phyloP scores from a whole-genome alignment of 192 early-diverging fungal genomes.

The Coemansia sp. region DNA sequence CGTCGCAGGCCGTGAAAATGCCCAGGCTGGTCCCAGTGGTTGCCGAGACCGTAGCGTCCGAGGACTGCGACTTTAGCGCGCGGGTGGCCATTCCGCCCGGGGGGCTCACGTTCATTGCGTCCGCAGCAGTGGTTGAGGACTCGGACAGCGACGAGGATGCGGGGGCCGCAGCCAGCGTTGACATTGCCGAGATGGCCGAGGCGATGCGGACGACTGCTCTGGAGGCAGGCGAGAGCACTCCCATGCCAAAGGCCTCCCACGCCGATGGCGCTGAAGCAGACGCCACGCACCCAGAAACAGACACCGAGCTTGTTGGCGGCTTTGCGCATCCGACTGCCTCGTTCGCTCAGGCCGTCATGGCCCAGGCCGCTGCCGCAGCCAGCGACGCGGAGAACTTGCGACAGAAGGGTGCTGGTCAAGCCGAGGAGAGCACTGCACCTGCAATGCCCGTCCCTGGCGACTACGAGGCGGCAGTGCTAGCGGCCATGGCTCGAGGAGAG shows the following conservation, averaged over 20 bases:
- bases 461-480: not conserved
- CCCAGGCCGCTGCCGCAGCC: not conserved
- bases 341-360: not conserved
- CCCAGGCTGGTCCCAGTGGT: slow-evolving; percentile 11
- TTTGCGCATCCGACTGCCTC: slow-evolving; percentile 14
- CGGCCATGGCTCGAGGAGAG: too few species aligned
- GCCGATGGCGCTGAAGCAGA: not conserved
- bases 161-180: not conserved
- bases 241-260: not conserved
- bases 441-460: slow-evolving; percentile 23
- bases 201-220: not conserved
- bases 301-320: slow-evolving; percentile 17
- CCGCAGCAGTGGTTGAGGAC: slow-evolving; percentile 21
- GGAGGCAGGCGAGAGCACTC: not conserved
- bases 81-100: slow-evolving; percentile 42
- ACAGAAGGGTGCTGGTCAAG: too few species aligned
- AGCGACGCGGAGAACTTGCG: not conserved
- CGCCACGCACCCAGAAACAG: not conserved
- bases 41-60: not conserved
- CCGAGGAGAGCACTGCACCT: not conserved
- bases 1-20: slow-evolving; percentile 12
- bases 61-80: slow-evolving; percentile 18
- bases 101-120: slow-evolving; percentile 38
- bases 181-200: not conserved
- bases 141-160: slow-evolving; percentile 6